phyloP scores from a whole-genome alignment of 2,329 filamentous ascomycete species.

The Harringtonia lauricola region DNA sequence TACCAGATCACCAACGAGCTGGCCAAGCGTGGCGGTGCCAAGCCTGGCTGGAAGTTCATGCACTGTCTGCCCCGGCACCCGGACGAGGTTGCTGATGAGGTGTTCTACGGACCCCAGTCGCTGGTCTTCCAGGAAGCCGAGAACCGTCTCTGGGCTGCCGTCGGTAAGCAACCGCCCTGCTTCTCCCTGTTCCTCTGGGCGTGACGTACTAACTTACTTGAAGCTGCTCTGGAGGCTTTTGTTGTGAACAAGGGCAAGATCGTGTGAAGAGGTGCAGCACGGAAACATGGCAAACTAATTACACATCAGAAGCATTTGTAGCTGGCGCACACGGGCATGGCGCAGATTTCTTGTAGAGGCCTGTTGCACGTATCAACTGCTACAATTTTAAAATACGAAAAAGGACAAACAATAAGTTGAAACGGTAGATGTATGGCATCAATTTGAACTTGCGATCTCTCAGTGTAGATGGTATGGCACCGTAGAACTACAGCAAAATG shows the following conservation, averaged over 20 bases:
- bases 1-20: constrained; percentile 88
- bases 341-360: too few relatives aligned
- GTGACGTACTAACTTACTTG: too few relatives aligned
- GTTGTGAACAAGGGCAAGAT: constrained; percentile 91
- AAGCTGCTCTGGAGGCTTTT: constrained; percentile 73
- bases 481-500: neutral
- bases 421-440: too few relatives aligned
- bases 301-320: too few relatives aligned
- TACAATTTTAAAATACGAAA: too few relatives aligned
- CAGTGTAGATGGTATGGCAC: too few relatives aligned
- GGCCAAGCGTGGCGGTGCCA: constrained; percentile 74
- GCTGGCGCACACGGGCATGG: too few relatives aligned
- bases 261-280: constrained; percentile 11
- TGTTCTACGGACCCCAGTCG: constrained; percentile 79
- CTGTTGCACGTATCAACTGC: too few relatives aligned
- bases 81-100: constrained; percentile 88
- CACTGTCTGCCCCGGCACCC: constrained; percentile 88
- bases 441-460: too few relatives aligned
- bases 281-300: too few relatives aligned
- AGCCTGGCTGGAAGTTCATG: constrained; percentile 93
- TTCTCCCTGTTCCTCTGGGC: too few relatives aligned
- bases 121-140: constrained; percentile 91
- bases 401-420: too few relatives aligned
- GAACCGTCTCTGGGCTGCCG: constrained; percentile 85
- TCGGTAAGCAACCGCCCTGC: constrained; percentile 40